Base-by-base conservation (phyloP, 495 filamentous ascomycete genomes). In the Penicillium canariense region DNA sequence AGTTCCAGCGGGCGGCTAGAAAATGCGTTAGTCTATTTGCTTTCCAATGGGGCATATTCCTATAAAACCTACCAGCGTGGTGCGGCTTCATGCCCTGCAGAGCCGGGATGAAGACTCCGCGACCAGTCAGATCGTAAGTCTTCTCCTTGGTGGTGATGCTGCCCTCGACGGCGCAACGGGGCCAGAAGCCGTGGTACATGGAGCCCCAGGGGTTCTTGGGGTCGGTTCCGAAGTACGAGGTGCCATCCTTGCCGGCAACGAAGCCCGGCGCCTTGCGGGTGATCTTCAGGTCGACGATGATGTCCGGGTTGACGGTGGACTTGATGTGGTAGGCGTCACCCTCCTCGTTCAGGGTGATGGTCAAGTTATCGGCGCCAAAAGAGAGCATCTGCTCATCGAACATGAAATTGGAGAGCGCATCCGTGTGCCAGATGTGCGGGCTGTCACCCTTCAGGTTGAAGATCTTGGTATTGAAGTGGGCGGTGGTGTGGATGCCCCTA, bases 21-120 rank as follows among this genome's bases (percentile, higher is more conserved):
- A 20, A 3, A 45, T 3, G 18, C 14, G 43, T 46, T 14, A 46
- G 43, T 46, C 17, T 28, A 3, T n/a, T n/a, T 9, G 14, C 2
- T 18, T 5, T 27, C 8, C 10, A 2, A 7, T 5, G 0, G 1
- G n/a, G 18, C 11, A 11, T 30, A 18, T 10, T n/a, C n/a, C n/a
- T n/a, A 20, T 15, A n/a, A 7, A 4, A 12, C 30, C 35, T 80
- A 88, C 86, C 86, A 35, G 91, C 91, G 72, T 97, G 95, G 68
- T 98, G 94, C 12, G 94, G 94, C 78, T 97, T 98, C 95, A 97
- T 97, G 59, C 91, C 94, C 69, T 98, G 94, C 34, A 97, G 76
- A 28, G 90, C 91, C 68, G 90, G 85, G 58, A 84, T 76, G 69
- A 91, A 89, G 56, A 95, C 72, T 22, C 83, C 91, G 55, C 75